phyloP scores from a whole-genome alignment of 352 stramenopile genomes.

The Albugo laibachii region DNA sequence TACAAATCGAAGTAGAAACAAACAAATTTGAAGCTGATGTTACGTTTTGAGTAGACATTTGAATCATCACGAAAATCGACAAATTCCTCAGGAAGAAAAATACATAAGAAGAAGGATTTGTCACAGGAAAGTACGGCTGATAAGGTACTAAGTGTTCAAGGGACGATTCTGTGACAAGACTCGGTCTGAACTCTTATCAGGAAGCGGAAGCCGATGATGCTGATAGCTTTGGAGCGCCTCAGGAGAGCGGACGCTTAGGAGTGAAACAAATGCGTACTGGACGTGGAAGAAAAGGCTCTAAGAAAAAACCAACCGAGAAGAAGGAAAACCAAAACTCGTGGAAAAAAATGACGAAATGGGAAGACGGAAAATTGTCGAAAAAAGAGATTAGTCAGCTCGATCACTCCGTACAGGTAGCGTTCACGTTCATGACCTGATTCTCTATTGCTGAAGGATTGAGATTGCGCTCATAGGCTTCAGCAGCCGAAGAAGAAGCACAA shows the following conservation, averaged over 20 bases:
- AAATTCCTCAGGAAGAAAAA: neutral
- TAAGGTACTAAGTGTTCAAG: too few species aligned
- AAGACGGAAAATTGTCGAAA: conserved; percentile 68
- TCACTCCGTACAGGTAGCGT: conserved; percentile 35
- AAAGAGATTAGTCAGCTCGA: conserved; percentile 62
- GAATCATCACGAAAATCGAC: conserved; percentile 33
- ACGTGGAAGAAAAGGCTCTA: conserved; percentile 26
- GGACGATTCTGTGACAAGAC: too few species aligned
- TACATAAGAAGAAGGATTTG: neutral
- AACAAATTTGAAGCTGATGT: neutral
- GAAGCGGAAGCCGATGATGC: conserved; percentile 46
- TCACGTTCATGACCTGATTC: conserved; percentile 3
- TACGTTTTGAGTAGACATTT: conserved; percentile 16
- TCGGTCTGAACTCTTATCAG: neutral
- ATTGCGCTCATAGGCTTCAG: conserved; percentile 17
- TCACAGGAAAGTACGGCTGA: neutral
- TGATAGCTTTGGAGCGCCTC: conserved; percentile 12
- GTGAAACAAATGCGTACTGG: conserved; percentile 43
- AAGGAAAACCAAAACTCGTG: conserved; percentile 10
- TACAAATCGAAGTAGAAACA: conserved; percentile 5
- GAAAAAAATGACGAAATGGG: conserved; percentile 76
- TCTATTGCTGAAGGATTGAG: neutral
- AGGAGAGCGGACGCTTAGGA: conserved; percentile 9
- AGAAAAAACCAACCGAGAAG: conserved; percentile 38
- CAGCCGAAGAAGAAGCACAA: conserved; percentile 47